Percentiles rank a stretch among this genome's conserved stretches.
Evolutionary conservation across 495 filamentous ascomycete species (phyloP).

Genomic region (Daldinia bambusicola): DNA sequence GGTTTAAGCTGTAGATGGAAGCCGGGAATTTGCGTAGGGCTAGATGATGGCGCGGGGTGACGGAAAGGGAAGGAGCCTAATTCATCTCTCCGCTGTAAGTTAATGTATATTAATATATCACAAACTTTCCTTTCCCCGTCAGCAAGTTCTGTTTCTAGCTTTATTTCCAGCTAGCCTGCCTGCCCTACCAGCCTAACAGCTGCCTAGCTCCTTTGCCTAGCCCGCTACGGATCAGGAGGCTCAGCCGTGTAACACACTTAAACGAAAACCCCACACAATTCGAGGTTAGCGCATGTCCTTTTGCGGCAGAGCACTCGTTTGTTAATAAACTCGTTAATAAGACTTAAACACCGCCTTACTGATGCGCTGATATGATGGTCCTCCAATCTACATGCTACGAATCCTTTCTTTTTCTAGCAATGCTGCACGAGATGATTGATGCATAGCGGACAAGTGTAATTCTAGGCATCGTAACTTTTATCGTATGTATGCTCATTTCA

Average conservation of each 20-base stretch:
- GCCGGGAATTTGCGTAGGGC: background rate
- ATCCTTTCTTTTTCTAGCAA: background rate
- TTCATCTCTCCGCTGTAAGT: background rate
- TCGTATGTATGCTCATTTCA: background rate
- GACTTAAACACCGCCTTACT: background rate
- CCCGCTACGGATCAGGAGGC: background rate
- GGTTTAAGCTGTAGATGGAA: slow-evolving; percentile 8
- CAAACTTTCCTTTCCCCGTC: background rate
- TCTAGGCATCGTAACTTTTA: background rate
- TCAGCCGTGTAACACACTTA: slow-evolving; percentile 1
- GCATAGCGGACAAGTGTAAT: background rate
- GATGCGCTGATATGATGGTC: background rate
- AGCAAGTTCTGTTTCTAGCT: too few species aligned
- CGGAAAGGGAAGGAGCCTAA: background rate
- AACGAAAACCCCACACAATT: background rate
- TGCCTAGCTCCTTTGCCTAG: background rate
- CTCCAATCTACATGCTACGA: slow-evolving; percentile 1
- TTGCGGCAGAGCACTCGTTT: background rate
- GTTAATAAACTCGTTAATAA: background rate
- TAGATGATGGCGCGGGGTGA: background rate
- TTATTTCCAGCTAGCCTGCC: slow-evolving; percentile 3
- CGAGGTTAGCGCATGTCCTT: background rate
- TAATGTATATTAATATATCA: background rate
- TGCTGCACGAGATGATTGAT: background rate
- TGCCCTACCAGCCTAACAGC: too few species aligned